Evolutionary conservation across 2,329 filamentous ascomycete genomes (phyloP).

Genomic region (Ophiosphaerella korrae): DNA sequence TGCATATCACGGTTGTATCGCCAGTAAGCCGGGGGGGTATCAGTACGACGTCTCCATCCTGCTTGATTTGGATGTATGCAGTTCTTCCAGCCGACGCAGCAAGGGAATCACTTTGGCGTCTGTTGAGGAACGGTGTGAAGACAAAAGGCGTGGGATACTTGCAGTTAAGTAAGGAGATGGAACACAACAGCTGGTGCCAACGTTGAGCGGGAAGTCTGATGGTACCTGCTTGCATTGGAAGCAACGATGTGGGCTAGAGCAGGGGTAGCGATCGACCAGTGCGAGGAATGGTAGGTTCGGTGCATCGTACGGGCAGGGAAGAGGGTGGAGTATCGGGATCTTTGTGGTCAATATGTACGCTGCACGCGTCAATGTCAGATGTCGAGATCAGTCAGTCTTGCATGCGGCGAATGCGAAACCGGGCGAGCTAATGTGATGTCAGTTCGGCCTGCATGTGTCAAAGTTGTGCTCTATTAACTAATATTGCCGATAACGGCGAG

Average conservation of each 20-base stretch:
- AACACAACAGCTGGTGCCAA: too few species aligned
- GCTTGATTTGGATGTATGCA: neutral
- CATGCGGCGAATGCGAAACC: constrained; percentile 4
- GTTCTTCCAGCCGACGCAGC: too few species aligned
- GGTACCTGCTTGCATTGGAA: too few species aligned
- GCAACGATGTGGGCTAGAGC: too few species aligned
- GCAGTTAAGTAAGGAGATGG: too few species aligned
- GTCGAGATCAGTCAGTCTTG: constrained; percentile 1
- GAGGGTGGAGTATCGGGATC: neutral
- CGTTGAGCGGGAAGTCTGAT: too few species aligned
- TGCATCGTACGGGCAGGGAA: neutral
- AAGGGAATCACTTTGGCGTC: too few species aligned
- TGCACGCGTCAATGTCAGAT: constrained; percentile 13
- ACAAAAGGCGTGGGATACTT: neutral
- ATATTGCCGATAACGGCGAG: too few species aligned
- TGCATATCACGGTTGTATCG: too few species aligned
- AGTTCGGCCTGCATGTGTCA: constrained; percentile 1
- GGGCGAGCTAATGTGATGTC: neutral
- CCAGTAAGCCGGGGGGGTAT: too few species aligned
- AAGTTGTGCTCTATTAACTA: neutral
- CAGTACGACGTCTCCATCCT: too few species aligned
- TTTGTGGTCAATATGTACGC: constrained; percentile 7
- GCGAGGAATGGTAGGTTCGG: neutral
- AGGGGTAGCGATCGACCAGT: too few species aligned
- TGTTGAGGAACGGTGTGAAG: constrained; percentile 4